A percentile compares a stretch with the other conserved stretches of the same genome.
Evolutionary conservation across 2,329 filamentous ascomycete genomes (phyloP).

Genomic region (Fusarium torulosum): DNA sequence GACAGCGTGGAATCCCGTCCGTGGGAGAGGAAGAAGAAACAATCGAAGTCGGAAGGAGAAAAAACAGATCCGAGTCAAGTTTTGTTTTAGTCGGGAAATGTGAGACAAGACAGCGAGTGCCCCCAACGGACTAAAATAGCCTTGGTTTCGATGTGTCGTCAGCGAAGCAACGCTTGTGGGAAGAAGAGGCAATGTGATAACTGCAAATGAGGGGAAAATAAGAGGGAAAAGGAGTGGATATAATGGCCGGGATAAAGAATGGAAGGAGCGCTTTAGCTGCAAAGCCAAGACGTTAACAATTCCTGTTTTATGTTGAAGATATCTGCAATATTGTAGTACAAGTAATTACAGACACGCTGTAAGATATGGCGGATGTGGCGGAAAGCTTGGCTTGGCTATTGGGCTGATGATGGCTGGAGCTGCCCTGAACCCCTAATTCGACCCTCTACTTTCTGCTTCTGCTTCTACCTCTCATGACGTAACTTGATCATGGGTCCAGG

Average conservation of each 20-base stretch:
- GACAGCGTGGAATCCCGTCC: conserved; percentile 9
- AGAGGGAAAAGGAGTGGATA: background rate
- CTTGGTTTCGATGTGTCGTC: conserved; percentile 19
- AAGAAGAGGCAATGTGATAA: background rate
- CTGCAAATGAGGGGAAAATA: background rate
- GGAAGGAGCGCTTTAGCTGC: conserved; percentile 23
- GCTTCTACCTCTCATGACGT: conserved; percentile 18
- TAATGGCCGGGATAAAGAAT: conserved; percentile 3
- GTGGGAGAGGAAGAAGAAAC: conserved; percentile 6
- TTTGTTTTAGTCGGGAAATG: conserved; percentile 11
- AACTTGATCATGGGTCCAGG: conserved; percentile 15
- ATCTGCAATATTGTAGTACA: background rate
- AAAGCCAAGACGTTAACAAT: conserved; percentile 29
- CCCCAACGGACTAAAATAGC: background rate
- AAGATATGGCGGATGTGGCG: conserved; percentile 13
- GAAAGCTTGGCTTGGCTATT: background rate
- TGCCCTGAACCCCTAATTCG: conserved; percentile 22
- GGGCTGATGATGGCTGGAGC: conserved; percentile 19
- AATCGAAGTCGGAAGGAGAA: background rate
- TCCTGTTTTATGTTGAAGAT: conserved; percentile 23
- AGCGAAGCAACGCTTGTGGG: conserved; percentile 8
- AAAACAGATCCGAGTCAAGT: conserved; percentile 17
- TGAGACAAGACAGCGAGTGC: conserved; percentile 22
- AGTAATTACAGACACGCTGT: background rate
- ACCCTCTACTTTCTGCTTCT: background rate